Percentiles rank a stretch among this genome's conserved stretches.
Conservation (phyloP, 2,329 filamentous ascomycete species). For the Exophiala calicioides region DNA sequence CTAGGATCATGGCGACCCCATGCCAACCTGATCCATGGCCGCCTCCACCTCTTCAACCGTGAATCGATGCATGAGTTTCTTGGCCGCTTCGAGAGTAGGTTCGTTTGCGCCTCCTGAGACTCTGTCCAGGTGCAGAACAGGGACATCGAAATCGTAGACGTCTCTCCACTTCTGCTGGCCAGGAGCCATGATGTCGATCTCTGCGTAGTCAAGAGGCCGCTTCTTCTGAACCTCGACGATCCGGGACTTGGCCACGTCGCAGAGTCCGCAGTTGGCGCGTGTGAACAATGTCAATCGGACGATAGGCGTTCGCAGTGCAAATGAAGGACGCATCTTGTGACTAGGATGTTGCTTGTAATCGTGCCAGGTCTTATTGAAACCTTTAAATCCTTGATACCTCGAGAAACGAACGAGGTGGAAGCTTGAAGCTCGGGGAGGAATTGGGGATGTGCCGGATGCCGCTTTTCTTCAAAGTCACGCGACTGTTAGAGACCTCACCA, state of each 20-base stretch:
- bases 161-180: slow-evolving; percentile 59
- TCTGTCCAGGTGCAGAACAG: slow-evolving; percentile 62
- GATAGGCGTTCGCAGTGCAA: slow-evolving; percentile 17
- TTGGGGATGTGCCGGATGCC: no score
- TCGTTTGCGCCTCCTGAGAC: slow-evolving; percentile 34
- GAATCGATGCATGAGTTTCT: slow-evolving; percentile 65
- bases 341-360: not conserved
- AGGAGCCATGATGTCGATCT: slow-evolving; percentile 60
- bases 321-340: slow-evolving; percentile 22
- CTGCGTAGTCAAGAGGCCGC: slow-evolving; percentile 54
- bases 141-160: slow-evolving; percentile 65
- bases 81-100: slow-evolving; percentile 47
- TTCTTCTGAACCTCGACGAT: slow-evolving; percentile 56
- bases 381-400: no score
- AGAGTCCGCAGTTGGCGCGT: slow-evolving; percentile 60
- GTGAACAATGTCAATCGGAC: slow-evolving; percentile 61
- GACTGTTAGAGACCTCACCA: no score
- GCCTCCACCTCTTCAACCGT: slow-evolving; percentile 58
- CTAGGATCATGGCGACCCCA: slow-evolving; percentile 1
- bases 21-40: slow-evolving; percentile 53
- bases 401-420: no score
- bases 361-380: no score
- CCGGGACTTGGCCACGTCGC: slow-evolving; percentile 61
- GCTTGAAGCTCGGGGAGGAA: not conserved
- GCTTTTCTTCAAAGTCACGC: no score